phyloP scores from a whole-genome alignment of 768 basidiomycete genomes.

The Phlegmacium glaucopus region DNA sequence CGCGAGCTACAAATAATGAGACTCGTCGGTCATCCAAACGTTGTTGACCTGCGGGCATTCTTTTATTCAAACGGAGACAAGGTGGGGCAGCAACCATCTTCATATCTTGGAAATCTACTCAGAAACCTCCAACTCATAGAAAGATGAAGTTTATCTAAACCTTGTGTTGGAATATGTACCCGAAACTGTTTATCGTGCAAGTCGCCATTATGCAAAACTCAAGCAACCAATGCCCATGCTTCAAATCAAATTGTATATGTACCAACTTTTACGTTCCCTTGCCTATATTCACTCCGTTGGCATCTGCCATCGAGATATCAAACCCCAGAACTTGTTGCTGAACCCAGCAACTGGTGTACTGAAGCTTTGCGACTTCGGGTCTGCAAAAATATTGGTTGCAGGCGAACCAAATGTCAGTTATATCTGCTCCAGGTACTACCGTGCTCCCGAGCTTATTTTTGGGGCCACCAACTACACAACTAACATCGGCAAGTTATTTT shows the following conservation, averaged over 20 bases:
- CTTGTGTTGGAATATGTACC: slow-evolving; percentile 99
- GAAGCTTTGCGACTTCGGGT: slow-evolving; percentile 98
- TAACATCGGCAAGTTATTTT: slow-evolving; percentile 80
- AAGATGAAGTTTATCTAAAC: slow-evolving; percentile 99
- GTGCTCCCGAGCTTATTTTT: slow-evolving; percentile 98
- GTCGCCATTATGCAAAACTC: slow-evolving; percentile 98
- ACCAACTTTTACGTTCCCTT: slow-evolving; percentile 95
- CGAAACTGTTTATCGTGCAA: slow-evolving; percentile 98
- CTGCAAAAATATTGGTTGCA: slow-evolving; percentile 95
- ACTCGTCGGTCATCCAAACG: slow-evolving; percentile 94
- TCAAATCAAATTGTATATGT: slow-evolving; percentile 99
- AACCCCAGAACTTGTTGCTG: slow-evolving; percentile 96
- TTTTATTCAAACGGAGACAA: slow-evolving; percentile 99
- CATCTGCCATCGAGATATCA: slow-evolving; percentile 99
- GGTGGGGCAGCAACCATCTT: slow-evolving; percentile 45
- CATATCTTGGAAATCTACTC: slow-evolving; percentile 9
- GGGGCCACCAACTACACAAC: slow-evolving; percentile 99
- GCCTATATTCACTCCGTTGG: slow-evolving; percentile 99
- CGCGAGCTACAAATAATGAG: slow-evolving; percentile 99
- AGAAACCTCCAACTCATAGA: slow-evolving; percentile 47
- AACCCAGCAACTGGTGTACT: slow-evolving; percentile 96
- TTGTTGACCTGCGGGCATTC: slow-evolving; percentile 95
- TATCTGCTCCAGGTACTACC: slow-evolving; percentile 99
- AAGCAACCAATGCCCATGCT: slow-evolving; percentile 99
- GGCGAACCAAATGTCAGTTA: slow-evolving; percentile 99